phyloP scores from a whole-genome alignment of 257 asterid genomes.

The Solanum rostratum region DNA sequence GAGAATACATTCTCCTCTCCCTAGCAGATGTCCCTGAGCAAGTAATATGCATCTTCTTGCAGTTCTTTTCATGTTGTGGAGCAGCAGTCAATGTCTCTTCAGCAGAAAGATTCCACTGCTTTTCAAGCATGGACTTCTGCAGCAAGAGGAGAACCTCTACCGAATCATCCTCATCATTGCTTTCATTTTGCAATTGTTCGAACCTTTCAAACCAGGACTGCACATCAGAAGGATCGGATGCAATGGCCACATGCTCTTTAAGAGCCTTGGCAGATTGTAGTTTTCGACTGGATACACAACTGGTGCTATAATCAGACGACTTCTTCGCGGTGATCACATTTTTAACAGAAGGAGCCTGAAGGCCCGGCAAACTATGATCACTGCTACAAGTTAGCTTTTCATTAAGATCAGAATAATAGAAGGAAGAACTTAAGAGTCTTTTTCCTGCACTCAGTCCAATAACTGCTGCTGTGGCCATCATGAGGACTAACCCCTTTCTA shows the following conservation, averaged over 20 bases:
- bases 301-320: constrained; percentile 18
- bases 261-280: constrained; percentile 37
- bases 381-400: constrained; percentile 37
- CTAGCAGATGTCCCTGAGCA: constrained; percentile 72
- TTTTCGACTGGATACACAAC: constrained; percentile 19
- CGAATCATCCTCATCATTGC: constrained; percentile 17
- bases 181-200: constrained; percentile 11
- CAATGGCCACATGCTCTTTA: constrained; percentile 32
- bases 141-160: constrained; percentile 71
- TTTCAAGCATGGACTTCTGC: constrained; percentile 87
- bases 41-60: constrained; percentile 29
- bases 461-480: constrained; percentile 72
- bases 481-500: constrained; percentile 9
- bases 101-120: constrained; percentile 78
- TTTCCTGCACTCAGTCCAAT: constrained; percentile 67
- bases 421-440: constrained; percentile 49
- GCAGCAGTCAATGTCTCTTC: not conserved
- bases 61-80: constrained; percentile 6
- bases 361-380: constrained; percentile 11
- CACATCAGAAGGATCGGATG: constrained; percentile 19
- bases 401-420: constrained; percentile 45
- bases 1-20: constrained; percentile 49
- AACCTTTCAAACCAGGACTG: constrained; percentile 25
- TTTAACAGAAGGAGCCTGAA: constrained; percentile 23
- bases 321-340: constrained; percentile 28